These are phyloP conservation scores for Acidomyces sp. DNA, from an alignment of 495 filamentous ascomycete species.

Conservation along the genomic window DNA sequence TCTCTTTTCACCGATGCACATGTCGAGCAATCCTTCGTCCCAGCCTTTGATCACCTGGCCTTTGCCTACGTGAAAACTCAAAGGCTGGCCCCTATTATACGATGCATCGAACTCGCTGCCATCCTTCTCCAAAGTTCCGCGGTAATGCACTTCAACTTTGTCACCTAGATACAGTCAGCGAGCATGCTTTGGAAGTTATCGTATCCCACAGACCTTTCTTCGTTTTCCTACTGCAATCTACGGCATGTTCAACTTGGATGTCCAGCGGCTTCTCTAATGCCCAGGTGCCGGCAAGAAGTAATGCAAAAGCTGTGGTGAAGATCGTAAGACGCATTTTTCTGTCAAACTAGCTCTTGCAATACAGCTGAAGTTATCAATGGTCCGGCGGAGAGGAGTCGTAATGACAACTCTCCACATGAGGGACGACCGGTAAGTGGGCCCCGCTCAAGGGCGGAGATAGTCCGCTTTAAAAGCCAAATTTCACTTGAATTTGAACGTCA, in stretches of 20 bases:
- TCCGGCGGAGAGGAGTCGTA: too few species aligned
- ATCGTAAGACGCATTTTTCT: constrained; percentile 20
- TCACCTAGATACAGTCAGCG: constrained; percentile 19
- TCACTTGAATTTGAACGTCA: too few species aligned
- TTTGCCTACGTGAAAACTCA: constrained; percentile 31
- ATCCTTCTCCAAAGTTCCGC: constrained; percentile 31
- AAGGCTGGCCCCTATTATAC: constrained; percentile 33
- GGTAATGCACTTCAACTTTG: constrained; percentile 34
- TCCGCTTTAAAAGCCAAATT: too few species aligned
- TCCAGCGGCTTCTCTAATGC: constrained; percentile 28
- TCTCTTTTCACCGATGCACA: constrained; percentile 34
- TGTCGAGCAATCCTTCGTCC: constrained; percentile 32
- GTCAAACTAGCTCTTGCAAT: not conserved
- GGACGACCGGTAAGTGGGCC: too few species aligned
- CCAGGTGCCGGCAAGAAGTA: constrained; percentile 19
- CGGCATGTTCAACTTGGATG: constrained; percentile 25
- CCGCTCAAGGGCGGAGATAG: too few species aligned
- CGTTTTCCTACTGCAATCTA: constrained; percentile 31
- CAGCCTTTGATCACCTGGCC: constrained; percentile 37
- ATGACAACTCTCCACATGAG: too few species aligned
- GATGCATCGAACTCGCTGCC: constrained; percentile 28
- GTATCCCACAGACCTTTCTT: constrained; percentile 11
- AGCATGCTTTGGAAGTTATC: not conserved
- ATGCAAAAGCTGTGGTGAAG: constrained; percentile 18
- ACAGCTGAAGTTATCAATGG: too few species aligned